Evolutionary conservation across 2,329 filamentous ascomycete species (phyloP), one percentile per base, ranked within the genome.

Genomic region (Blastomyces silverae): DNA sequence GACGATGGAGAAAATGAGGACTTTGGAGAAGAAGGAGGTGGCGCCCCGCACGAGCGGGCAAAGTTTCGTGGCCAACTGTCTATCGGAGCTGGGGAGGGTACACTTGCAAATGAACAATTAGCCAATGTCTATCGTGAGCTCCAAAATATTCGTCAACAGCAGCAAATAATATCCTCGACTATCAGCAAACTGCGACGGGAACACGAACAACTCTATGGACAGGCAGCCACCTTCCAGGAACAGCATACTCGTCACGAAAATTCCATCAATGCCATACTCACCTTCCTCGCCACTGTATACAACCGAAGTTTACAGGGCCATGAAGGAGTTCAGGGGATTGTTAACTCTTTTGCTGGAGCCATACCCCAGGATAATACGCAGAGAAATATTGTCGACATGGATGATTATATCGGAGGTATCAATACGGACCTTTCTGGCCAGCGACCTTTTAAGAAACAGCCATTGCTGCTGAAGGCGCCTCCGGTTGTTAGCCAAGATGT

Each of bases 211-310:
- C 84, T 97, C 39, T 95, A 92, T 72, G 89, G 90, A 64, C 92
- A 97, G 76, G 92, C 93, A 0, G 84, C 90, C 56, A 87, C 90
- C 65, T 97, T 97, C 74, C 92, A 97, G 76, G 89, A 86, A 66
- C 87, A 96, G 73, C 93, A 97, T 73, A 92, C 93, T 70, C 88
- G 94, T n/a, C 94, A 99, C 73, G 94, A 99, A 74, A 96, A 93
- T 74, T 97, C 93, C 0, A 97, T 99, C 77, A 97, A 97, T 73
- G 93, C 93, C n/a, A 97, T 99, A 67, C 83, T 99, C 53, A 96
- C 92, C 61, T 97, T 99, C 76, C 83, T 99, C 25, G 94, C 93
- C 57, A 97, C 95, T 15, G 93, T 99, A 53, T 99, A 97, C 78
- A 89, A 96, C 68, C 89, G 95, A 72, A 96, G 91, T 68, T 79